A percentile compares a stretch with the other conserved stretches of the same genome.
These are phyloP conservation scores for Candida sp. DNA, from an alignment of 1,139 yeast genomes.

Conservation along the genomic window DNA sequence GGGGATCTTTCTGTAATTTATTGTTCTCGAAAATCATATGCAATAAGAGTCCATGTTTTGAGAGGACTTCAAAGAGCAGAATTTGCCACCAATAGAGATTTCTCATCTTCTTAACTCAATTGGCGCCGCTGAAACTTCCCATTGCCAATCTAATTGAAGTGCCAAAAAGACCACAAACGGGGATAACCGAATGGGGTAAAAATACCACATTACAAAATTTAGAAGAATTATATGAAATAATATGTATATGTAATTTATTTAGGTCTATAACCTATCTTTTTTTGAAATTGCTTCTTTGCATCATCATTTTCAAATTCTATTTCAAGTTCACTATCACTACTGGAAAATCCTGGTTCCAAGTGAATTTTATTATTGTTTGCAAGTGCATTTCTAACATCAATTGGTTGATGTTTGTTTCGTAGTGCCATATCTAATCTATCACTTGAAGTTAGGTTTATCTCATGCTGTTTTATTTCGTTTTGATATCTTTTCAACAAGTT, in stretches of 20 bases:
- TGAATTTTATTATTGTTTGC: slow-evolving; percentile 3
- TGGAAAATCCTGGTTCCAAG: slow-evolving; percentile 2
- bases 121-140: no score
- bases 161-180: no score
- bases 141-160: no score
- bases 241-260: slow-evolving; percentile 1
- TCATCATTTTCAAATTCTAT: slow-evolving; percentile 5
- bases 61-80: no score
- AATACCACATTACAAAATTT: background rate
- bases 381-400: slow-evolving; percentile 5
- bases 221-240: no score
- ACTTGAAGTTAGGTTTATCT: slow-evolving; percentile 1
- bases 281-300: slow-evolving; percentile 7
- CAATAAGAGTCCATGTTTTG: no score
- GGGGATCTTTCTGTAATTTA: no score
- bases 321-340: slow-evolving; percentile 4
- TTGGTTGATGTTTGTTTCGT: slow-evolving; percentile 5
- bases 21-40: no score
- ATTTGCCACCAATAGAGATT: no score
- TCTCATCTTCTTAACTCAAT: no score
- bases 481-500: slow-evolving; percentile 15
- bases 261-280: slow-evolving; percentile 6
- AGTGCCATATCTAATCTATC: slow-evolving; percentile 2
- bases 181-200: background rate
- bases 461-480: slow-evolving; percentile 5